phyloP scores from a whole-genome alignment of 2,329 filamentous ascomycete genomes.

The Sphaceloma murrayae region DNA sequence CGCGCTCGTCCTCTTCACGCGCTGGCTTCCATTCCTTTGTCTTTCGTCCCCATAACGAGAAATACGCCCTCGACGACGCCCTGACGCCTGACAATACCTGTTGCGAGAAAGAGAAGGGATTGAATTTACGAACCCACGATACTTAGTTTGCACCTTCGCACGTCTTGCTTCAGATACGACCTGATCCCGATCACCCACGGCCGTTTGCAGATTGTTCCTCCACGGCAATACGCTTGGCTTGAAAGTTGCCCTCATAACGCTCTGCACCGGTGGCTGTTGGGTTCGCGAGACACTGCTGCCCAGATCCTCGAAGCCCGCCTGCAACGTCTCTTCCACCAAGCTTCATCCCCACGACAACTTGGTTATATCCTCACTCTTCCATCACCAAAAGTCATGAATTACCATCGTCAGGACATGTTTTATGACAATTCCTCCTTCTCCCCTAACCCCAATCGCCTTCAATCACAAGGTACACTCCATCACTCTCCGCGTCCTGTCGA shows the following conservation, averaged over 20 bases:
- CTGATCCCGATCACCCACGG: constrained; percentile 8
- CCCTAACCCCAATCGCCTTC: constrained; percentile 62
- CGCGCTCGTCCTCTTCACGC: constrained; percentile 10
- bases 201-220: constrained; percentile 15
- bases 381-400: constrained; percentile 18
- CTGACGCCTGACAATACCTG: constrained; percentile 16
- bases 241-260: constrained; percentile 15
- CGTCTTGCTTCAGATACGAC: not conserved
- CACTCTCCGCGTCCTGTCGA: constrained; percentile 70
- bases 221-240: constrained; percentile 12
- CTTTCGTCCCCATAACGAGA: constrained; percentile 15
- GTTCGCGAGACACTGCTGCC: constrained; percentile 12
- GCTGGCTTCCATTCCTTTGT: constrained; percentile 17
- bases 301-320: constrained; percentile 9
- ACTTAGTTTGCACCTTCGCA: constrained; percentile 11
- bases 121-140: no score
- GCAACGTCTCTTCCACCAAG: constrained; percentile 13
- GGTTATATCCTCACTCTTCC: constrained; percentile 1
- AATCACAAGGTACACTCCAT: constrained; percentile 55
- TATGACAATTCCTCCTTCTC: constrained; percentile 64
- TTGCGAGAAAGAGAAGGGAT: no score
- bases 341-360: constrained; percentile 17
- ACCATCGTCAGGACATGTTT: constrained; percentile 52
- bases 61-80: constrained; percentile 15
- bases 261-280: constrained; percentile 16